Percentiles rank a stretch among this genome's conserved stretches.
Conservation (phyloP, 169 alveolate genomes). For the Eimeria necatrix region DNA sequence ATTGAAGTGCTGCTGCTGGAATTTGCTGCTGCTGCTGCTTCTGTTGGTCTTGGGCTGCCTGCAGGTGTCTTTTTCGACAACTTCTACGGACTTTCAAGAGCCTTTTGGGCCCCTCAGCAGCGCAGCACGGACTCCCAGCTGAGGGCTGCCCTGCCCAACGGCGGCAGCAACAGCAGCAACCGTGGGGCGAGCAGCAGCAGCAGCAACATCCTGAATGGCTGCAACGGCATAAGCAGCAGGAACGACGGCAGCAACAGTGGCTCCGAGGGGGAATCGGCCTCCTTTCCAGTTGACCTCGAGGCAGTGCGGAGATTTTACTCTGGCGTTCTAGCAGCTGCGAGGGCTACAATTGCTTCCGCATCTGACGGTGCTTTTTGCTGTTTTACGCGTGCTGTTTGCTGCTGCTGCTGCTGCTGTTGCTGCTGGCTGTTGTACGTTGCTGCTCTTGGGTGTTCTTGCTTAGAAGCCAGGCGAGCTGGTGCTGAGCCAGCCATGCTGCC, state of each 20-base stretch:
- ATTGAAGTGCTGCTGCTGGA: not conserved
- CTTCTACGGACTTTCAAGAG: constrained; percentile 3
- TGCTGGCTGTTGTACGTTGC: not conserved
- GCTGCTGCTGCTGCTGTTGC: constrained; percentile 14
- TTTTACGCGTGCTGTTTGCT: not conserved
- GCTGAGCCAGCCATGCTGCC: not conserved
- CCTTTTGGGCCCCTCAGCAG: not conserved
- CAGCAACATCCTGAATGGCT: not conserved
- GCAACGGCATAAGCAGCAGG: not conserved
- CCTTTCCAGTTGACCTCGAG: constrained; percentile 15
- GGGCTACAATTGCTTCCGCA: not conserved
- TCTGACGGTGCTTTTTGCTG: not conserved
- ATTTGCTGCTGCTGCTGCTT: constrained; percentile 23
- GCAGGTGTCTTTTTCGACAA: not conserved
- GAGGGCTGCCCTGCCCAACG: not conserved
- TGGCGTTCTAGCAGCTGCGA: constrained; percentile 1
- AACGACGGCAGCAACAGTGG: not conserved
- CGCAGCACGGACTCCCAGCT: not conserved
- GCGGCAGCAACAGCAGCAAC: not conserved
- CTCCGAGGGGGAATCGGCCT: not conserved
- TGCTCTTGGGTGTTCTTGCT: not conserved
- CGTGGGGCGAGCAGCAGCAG: not conserved
- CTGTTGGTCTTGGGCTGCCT: not conserved
- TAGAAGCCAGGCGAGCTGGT: not conserved
- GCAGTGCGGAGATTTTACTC: not conserved